These are phyloP conservation scores for Rhizopus microsporus DNA, from an alignment of 371 early-diverging fungal genomes.

Conservation along the genomic window DNA sequence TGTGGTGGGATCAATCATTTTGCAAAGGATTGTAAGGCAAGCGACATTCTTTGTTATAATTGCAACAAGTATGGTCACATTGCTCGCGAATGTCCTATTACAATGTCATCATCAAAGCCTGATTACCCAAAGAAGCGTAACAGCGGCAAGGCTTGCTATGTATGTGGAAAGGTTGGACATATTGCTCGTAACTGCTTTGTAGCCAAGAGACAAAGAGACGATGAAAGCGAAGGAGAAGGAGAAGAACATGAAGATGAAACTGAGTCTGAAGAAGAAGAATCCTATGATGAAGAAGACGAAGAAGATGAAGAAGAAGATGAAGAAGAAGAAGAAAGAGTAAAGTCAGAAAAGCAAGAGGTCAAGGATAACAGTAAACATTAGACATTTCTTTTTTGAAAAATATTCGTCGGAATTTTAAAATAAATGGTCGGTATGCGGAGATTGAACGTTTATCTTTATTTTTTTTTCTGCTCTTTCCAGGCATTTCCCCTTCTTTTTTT, in stretches of 20 bases:
- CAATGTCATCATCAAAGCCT: conserved; percentile 13
- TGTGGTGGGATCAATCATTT: conserved; percentile 63
- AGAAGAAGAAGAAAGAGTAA: not conserved
- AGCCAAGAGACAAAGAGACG: conserved; percentile 35
- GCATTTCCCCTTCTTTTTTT: not conserved
- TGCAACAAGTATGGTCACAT: conserved; percentile 63
- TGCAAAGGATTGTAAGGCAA: conserved; percentile 68
- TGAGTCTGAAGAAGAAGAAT: conserved; percentile 14
- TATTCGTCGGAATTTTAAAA: no score
- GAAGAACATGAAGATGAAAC: conserved; percentile 9
- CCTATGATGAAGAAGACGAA: not conserved
- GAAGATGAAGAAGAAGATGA: not conserved
- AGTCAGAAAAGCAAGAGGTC: no score
- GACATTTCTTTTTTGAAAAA: no score
- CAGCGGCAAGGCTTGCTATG: conserved; percentile 46
- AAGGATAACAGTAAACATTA: no score
- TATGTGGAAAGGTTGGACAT: conserved; percentile 60
- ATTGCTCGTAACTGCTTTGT: conserved; percentile 51
- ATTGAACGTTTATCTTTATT: not conserved
- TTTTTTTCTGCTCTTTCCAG: not conserved
- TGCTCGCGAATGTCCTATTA: conserved; percentile 49
- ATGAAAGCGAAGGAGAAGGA: conserved; percentile 14
- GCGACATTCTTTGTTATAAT: conserved; percentile 56
- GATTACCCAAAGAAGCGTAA: no score
- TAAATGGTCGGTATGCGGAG: not conserved